These are phyloP conservation scores for Zasmidium cellare DNA, from an alignment of 2,329 filamentous ascomycete species.

Conservation along the genomic window DNA sequence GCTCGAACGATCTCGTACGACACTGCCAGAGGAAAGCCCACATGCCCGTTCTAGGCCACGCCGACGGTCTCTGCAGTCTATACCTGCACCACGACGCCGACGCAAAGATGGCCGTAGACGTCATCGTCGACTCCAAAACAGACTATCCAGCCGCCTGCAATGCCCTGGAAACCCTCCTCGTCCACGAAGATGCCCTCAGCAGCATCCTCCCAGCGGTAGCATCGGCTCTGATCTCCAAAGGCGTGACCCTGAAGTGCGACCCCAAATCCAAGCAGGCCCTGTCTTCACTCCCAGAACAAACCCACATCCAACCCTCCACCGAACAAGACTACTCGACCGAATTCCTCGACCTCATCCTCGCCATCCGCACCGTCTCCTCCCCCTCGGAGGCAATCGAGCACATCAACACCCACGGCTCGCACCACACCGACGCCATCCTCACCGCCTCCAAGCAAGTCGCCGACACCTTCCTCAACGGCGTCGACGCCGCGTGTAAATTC, in stretches of 20 bases:
- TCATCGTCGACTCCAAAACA: slow-evolving; percentile 88
- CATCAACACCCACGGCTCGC: slow-evolving; percentile 88
- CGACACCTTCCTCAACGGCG: slow-evolving; percentile 76
- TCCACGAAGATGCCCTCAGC: slow-evolving; percentile 69
- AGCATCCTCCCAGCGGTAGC: slow-evolving; percentile 71
- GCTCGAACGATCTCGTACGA: slow-evolving; percentile 84
- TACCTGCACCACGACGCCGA: slow-evolving; percentile 83
- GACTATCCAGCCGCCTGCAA: slow-evolving; percentile 97
- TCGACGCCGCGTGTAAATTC: slow-evolving; percentile 91
- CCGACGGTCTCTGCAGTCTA: slow-evolving; percentile 85
- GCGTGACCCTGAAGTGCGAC: slow-evolving; percentile 84
- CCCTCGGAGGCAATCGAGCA: slow-evolving; percentile 75
- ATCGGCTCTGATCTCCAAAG: slow-evolving; percentile 70
- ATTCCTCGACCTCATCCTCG: slow-evolving; percentile 80
- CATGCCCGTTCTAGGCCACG: slow-evolving; percentile 94
- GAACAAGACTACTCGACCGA: slow-evolving; percentile 82
- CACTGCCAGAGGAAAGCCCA: slow-evolving; percentile 88
- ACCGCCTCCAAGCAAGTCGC: slow-evolving; percentile 69
- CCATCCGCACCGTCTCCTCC: slow-evolving; percentile 72
- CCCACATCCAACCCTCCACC: slow-evolving; percentile 62
- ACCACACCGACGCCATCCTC: slow-evolving; percentile 91
- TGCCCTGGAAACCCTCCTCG: slow-evolving; percentile 84
- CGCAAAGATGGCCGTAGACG: slow-evolving; percentile 66
- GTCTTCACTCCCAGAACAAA: slow-evolving; percentile 44
- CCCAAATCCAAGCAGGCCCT: slow-evolving; percentile 65